Base-by-base conservation (phyloP, 345 rosid genomes). In the Mangifera indica region DNA sequence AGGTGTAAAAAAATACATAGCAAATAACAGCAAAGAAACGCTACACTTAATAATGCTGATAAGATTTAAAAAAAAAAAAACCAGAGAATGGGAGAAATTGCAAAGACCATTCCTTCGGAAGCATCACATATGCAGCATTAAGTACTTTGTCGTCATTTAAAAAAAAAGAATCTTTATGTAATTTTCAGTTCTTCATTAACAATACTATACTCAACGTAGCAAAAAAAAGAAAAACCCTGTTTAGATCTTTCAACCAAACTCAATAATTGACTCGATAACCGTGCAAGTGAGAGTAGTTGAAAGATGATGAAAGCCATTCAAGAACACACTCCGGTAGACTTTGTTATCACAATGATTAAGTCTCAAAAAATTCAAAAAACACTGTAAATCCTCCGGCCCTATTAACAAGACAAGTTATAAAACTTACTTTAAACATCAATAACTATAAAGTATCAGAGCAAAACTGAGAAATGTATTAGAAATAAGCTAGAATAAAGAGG, bases 101-200 rank as follows among this genome's bases (percentile, higher is more conserved):
- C 72, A 22, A 55, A 24, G 24, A 69, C 29, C 18, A 53, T 25
- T 40, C 45, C 12, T 20, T 64, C 40, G 21, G 22, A 52, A 40
- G 44, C 66, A 60, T 48, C 44, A n/a, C 66, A 70, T 26, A 48
- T 60, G 74, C 14, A 70, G 8, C 46, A 48, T 29, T 70, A 46
- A 60, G 32, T 49, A 45, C 40, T 69, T 53, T n/a, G 62, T 21
- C 52, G 62, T 21, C 62, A 52, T 1, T 54, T 21, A 45, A 45
- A 45, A 7, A 34, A 34, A 34, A 34, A 34, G 4, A 29, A 29
- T 60, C 60, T n/a, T 57, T 66, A 55, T 54, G 24, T 40, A 62
- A 37, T 10, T 0, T 56, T 37, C 40, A 37, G 40, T 40, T 63
- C 60, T 63, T 54, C 63, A 54, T 45, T 45, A 34, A 57, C n/a